A percentile compares a stretch with the other conserved stretches of the same genome.
These are phyloP conservation scores for Thalassiosira ordinaria DNA, from an alignment of 352 stramenopile genomes.

Conservation along the genomic window DNA sequence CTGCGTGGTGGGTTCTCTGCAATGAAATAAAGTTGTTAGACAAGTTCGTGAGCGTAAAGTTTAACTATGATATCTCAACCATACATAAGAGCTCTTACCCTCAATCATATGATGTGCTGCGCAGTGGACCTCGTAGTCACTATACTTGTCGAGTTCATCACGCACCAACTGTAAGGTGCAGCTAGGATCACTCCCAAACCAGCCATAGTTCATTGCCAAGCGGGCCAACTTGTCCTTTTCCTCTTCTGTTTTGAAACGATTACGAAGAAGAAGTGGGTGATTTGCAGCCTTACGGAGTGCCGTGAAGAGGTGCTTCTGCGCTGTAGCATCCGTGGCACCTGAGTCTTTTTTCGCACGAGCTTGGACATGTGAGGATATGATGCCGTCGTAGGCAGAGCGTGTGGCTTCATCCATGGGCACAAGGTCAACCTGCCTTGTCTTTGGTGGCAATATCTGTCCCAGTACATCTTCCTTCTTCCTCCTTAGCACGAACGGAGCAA, in stretches of 20 bases:
- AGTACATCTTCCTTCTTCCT: slow-evolving; percentile 96
- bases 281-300: slow-evolving; percentile 97
- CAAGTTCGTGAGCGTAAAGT: background rate
- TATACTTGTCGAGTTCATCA: slow-evolving; percentile 93
- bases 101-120: slow-evolving; percentile 56
- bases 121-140: slow-evolving; percentile 95
- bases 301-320: slow-evolving; percentile 92
- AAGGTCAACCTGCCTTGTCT: slow-evolving; percentile 89
- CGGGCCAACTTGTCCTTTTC: slow-evolving; percentile 88
- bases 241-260: slow-evolving; percentile 84
- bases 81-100: slow-evolving; percentile 80
- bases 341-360: slow-evolving; percentile 48
- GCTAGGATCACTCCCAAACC: slow-evolving; percentile 81
- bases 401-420: slow-evolving; percentile 87
- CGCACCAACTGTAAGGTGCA: slow-evolving; percentile 89
- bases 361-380: slow-evolving; percentile 79
- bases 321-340: slow-evolving; percentile 37
- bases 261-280: slow-evolving; percentile 93
- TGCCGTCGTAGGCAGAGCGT: slow-evolving; percentile 89
- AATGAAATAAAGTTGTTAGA: slow-evolving; percentile 69
- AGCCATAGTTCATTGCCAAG: slow-evolving; percentile 83
- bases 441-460: slow-evolving; percentile 86
- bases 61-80: too few species aligned
- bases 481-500: slow-evolving; percentile 97
- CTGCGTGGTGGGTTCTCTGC: slow-evolving; percentile 63